Evolutionary conservation across 257 asterid genomes (phyloP).

Genomic region (Capsicum pubescens): DNA sequence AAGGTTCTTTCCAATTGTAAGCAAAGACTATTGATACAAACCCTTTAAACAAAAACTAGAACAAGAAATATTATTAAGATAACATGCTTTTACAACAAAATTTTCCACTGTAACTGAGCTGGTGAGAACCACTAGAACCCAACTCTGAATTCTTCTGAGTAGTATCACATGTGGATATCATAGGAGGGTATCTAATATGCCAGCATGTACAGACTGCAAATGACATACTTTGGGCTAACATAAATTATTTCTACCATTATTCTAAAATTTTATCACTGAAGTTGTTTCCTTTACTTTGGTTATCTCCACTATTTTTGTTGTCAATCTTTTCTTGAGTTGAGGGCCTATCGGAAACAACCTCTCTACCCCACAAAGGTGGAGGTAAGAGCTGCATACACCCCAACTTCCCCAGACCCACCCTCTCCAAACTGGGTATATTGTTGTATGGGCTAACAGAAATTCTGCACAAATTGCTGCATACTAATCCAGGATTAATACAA

Average conservation of each 20-base stretch:
- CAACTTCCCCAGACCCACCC: too few relatives aligned
- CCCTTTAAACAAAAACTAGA: background rate
- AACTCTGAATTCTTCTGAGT: background rate
- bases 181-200: background rate
- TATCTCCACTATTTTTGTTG: background rate
- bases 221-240: background rate
- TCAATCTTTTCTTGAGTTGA: background rate
- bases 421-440: background rate
- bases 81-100: background rate
- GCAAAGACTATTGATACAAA: slow-evolving; percentile 5
- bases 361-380: too few relatives aligned
- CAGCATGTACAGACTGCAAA: background rate
- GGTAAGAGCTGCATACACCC: too few relatives aligned
- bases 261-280: background rate
- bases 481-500: background rate
- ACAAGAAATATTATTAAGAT: background rate
- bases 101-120: background rate
- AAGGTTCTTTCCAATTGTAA: slow-evolving; percentile 26
- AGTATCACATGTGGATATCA: slow-evolving; percentile 24
- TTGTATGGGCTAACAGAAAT: background rate
- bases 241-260: background rate
- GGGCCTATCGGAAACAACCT: background rate
- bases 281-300: background rate
- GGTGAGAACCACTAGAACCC: background rate
- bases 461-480: background rate